Base-by-base conservation (phyloP, 306 rosid species). In the Medicago arabica region DNA sequence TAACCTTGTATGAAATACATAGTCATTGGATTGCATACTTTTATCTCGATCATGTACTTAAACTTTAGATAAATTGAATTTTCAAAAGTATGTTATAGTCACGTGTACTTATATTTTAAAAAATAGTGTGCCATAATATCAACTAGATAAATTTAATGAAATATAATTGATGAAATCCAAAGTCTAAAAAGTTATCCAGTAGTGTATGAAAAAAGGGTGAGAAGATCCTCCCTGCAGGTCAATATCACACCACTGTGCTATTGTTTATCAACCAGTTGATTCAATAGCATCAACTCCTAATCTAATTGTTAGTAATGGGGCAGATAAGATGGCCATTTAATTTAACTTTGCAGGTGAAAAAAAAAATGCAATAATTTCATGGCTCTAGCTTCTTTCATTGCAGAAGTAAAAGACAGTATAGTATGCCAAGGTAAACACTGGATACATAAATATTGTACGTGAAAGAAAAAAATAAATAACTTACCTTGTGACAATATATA, bases 401-500 rank as follows among this genome's bases (percentile, higher is more conserved):
- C 67, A 44, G 71, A 18, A 68, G 40, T 49, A 77, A 62, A 77
- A 71, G 23, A 39, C 50, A 43, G 34, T 50, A 72, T 49, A 43
- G 34, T 59, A 72, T 49, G 39, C 36, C 15, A 68, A 68, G 34
- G 70, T 19, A 72, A 69, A 57, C 25, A 79, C 18, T 39, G 67
- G 23, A 34, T 60, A 41, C 40, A 67, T 44, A 54, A 23, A 10
- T 39, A 64, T 14, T 38, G 46, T 40, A 40, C 21, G 6, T 49
- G 12, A 12, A 44, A 28, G 3, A 28, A 69, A 16, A 50, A 74
- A 41, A 61, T n/a, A n/a, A 55, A 74, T 54, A 66, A 76, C 84
- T 47, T 83, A 92, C 99, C 99, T 86, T 92, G 87, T 92, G 97
- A 84, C 99, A 95, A 43, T 95, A 92, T 75, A 95, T 88, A 50